Base-by-base conservation (phyloP, 2,329 filamentous ascomycete species). In the Aspergillus pseudotamarii region DNA sequence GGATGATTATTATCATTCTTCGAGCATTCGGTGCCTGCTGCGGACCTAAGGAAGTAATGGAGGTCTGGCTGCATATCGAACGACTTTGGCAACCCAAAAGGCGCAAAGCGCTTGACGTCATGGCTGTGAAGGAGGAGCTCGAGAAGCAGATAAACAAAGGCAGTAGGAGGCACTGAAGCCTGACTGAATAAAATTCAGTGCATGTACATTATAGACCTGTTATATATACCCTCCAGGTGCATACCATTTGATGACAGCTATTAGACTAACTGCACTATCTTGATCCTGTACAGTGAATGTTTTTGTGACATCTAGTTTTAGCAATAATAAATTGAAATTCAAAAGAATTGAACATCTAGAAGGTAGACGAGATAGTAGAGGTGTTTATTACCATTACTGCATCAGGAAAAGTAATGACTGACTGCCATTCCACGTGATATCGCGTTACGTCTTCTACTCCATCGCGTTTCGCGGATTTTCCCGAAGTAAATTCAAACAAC, bases 1-100 rank as follows among this genome's bases (percentile, higher is more conserved):
- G 73, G 53, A 75, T 80, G 66, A 74, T 79, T 30, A 72, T 78
- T 48, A 67, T 72, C 21, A 78, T 79, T 54, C 65, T 81, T 32
- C 76, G 75, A 46, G 79, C 79, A 6, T 80, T 80, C 66, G 75
- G 75, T 46, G 65, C 71, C 30, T 79, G 77, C 60, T 77, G 74
- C 59, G 74, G 74, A 11, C 73, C 72, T 8, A 62, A 75, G 8
- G 76, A 76, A 60, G 70, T 80, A 19, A 70, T 78, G 61, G 73
- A 78, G 32, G 75, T 73, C 28, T 81, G 78, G 76, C 57, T 74
- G 21, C 72, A 76, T 60, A 75, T 81, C 48, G 77, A 80, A 55
- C 70, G 71, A n/a, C 71, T 80, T 38, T 81, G 79, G 79, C 73
- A 76, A 38, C 72, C 72, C n/a, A 62, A 72, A 38, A 75, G 73